phyloP scores from a whole-genome alignment of 768 basidiomycete species.

The Amanita jacksonii region DNA sequence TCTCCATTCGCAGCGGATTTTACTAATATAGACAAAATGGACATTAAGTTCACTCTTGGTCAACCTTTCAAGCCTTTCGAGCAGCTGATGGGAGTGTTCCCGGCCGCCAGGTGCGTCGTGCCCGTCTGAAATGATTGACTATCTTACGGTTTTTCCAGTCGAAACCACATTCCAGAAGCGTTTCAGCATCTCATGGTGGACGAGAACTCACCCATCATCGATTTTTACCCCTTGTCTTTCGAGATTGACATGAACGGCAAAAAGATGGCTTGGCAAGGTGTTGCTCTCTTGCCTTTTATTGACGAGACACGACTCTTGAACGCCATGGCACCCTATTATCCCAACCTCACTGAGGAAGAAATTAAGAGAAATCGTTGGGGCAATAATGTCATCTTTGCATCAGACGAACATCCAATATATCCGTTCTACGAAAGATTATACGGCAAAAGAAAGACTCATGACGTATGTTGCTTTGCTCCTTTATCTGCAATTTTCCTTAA shows the following conservation, averaged over 20 bases:
- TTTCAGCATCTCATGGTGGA: slow-evolving; percentile 88
- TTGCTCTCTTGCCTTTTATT: slow-evolving; percentile 94
- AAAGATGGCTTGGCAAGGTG: slow-evolving; percentile 99
- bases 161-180: slow-evolving; percentile 74
- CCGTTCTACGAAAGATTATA: slow-evolving; percentile 84
- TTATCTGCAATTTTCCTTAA: slow-evolving; percentile 4
- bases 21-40: slow-evolving; percentile 63
- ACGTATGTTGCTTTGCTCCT: slow-evolving; percentile 44
- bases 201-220: slow-evolving; percentile 83
- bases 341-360: slow-evolving; percentile 73
- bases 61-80: slow-evolving; percentile 95
- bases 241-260: slow-evolving; percentile 99
- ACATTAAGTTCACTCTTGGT: slow-evolving; percentile 71
- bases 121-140: slow-evolving; percentile 7
- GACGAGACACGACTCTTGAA: slow-evolving; percentile 74
- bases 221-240: slow-evolving; percentile 90
- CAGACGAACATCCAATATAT: slow-evolving; percentile 79
- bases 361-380: slow-evolving; percentile 80
- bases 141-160: slow-evolving; percentile 34
- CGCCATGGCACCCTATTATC: slow-evolving; percentile 66
- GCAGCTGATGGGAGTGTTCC: slow-evolving; percentile 97
- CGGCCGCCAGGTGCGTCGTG: slow-evolving; percentile 65
- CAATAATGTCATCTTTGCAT: slow-evolving; percentile 71
- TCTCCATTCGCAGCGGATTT: slow-evolving; percentile 98
- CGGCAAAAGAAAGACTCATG: slow-evolving; percentile 74